phyloP scores from a whole-genome alignment of 179 eudicot species.

The Camellia oleifera region DNA sequence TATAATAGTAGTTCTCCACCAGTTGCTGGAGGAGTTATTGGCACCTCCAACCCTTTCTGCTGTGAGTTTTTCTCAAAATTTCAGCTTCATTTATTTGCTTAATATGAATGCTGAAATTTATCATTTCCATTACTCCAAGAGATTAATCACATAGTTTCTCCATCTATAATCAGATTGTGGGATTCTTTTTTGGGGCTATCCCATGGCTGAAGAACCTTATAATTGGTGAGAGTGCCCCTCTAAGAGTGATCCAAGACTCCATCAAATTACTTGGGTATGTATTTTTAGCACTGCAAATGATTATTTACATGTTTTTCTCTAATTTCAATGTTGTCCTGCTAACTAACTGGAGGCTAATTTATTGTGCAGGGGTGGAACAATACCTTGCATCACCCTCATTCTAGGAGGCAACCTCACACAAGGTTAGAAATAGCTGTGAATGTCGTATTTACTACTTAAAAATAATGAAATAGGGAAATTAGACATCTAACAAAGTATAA shows the following conservation, averaged over 20 bases:
- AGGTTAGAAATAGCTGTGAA: constrained; percentile 40
- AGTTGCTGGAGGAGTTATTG: constrained; percentile 48
- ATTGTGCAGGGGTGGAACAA: constrained; percentile 59
- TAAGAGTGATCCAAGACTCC: constrained; percentile 70
- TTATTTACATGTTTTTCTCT: not conserved
- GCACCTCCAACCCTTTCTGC: constrained; percentile 84
- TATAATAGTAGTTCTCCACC: constrained; percentile 33
- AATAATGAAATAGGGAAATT: not conserved
- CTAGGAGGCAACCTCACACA: constrained; percentile 87
- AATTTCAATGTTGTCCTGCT: not conserved
- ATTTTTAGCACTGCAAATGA: not conserved
- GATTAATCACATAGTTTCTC: not conserved
- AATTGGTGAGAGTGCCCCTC: constrained; percentile 73
- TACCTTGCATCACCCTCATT: constrained; percentile 88
- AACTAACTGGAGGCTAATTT: not conserved
- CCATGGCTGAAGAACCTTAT: constrained; percentile 65
- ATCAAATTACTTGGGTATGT: constrained; percentile 70
- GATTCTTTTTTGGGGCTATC: constrained; percentile 63
- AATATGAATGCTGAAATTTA: not conserved
- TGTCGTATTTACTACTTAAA: not conserved
- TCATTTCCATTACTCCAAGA: not conserved
- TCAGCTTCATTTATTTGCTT: not conserved
- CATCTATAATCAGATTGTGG: constrained; percentile 45
- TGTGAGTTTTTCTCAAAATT: constrained; percentile 40
- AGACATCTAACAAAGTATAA: not conserved